Percentiles rank a stretch among this genome's conserved stretches.
Conservation (phyloP, 2,329 filamentous ascomycete genomes). For the Nigrospora sphaerica region DNA sequence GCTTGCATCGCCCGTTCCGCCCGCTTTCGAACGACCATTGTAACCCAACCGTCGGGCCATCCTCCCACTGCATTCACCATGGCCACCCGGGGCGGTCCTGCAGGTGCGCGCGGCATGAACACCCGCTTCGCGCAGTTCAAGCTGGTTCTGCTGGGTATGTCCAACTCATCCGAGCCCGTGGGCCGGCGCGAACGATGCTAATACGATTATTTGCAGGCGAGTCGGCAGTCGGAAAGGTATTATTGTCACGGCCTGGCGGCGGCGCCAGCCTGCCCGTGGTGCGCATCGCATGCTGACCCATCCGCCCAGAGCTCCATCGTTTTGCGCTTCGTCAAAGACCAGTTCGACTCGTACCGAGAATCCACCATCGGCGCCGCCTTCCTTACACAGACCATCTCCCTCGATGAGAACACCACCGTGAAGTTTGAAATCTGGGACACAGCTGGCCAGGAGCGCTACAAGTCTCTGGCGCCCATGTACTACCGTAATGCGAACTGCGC, state of each 20-base stretch:
- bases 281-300: constrained; percentile 1
- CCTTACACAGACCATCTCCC: constrained; percentile 95
- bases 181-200: constrained; percentile 20
- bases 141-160: constrained; percentile 87
- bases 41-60: no score
- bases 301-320: constrained; percentile 81
- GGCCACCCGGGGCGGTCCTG: constrained; percentile 71
- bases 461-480: constrained; percentile 98
- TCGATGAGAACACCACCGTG: constrained; percentile 96
- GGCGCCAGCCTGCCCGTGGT: constrained; percentile 2
- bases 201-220: constrained; percentile 59
- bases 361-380: constrained; percentile 98
- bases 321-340: constrained; percentile 98
- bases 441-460: constrained; percentile 96
- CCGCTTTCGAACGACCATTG: no score
- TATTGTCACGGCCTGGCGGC: neutral
- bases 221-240: constrained; percentile 96
- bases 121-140: constrained; percentile 98
- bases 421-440: constrained; percentile 99
- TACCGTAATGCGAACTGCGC: constrained; percentile 99
- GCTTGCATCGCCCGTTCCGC: neutral
- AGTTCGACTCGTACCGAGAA: constrained; percentile 97
- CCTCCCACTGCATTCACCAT: constrained; percentile 41
- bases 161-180: constrained; percentile 3
- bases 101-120: constrained; percentile 57